Conservation (phyloP, 805 yeast species). For the Myxozyma geophila region DNA sequence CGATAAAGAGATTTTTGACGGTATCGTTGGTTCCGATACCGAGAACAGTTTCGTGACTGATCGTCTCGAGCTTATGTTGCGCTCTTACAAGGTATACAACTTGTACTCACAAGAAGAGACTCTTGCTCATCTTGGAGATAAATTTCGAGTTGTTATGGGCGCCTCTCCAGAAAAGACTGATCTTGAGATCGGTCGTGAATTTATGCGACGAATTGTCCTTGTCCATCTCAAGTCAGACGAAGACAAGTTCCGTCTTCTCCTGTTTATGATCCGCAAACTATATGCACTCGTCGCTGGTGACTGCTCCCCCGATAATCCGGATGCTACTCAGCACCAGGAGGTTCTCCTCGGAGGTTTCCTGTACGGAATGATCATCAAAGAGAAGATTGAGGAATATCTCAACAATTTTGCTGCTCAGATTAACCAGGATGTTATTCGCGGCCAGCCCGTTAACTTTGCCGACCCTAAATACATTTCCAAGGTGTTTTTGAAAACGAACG, state of each 20-base stretch:
- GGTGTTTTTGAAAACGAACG: slow-evolving; percentile 78
- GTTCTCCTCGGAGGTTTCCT: slow-evolving; percentile 92
- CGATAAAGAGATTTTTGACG: slow-evolving; percentile 95
- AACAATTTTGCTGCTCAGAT: slow-evolving; percentile 73
- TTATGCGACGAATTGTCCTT: slow-evolving; percentile 78
- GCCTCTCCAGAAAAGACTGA: slow-evolving; percentile 88
- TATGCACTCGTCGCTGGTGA: slow-evolving; percentile 96
- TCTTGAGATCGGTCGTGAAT: slow-evolving; percentile 86
- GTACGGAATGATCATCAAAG: slow-evolving; percentile 95
- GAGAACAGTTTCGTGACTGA: slow-evolving; percentile 93
- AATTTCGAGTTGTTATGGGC: slow-evolving; percentile 90
- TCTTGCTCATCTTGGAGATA: slow-evolving; percentile 92
- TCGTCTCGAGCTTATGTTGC: slow-evolving; percentile 90
- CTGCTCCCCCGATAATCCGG: slow-evolving; percentile 96
- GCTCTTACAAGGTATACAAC: slow-evolving; percentile 82
- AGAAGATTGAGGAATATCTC: slow-evolving; percentile 92
- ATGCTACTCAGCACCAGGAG: slow-evolving; percentile 99
- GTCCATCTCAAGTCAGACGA: slow-evolving; percentile 73
- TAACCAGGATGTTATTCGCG: slow-evolving; percentile 70
- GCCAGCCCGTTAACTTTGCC: slow-evolving; percentile 71
- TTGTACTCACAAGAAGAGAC: slow-evolving; percentile 83
- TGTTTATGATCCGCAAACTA: slow-evolving; percentile 94
- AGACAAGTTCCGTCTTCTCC: slow-evolving; percentile 84
- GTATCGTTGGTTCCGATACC: slow-evolving; percentile 87
- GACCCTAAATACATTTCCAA: slow-evolving; percentile 83